Base-by-base conservation (phyloP, 306 rosid species). In the Cyclanthera cordifolia region DNA sequence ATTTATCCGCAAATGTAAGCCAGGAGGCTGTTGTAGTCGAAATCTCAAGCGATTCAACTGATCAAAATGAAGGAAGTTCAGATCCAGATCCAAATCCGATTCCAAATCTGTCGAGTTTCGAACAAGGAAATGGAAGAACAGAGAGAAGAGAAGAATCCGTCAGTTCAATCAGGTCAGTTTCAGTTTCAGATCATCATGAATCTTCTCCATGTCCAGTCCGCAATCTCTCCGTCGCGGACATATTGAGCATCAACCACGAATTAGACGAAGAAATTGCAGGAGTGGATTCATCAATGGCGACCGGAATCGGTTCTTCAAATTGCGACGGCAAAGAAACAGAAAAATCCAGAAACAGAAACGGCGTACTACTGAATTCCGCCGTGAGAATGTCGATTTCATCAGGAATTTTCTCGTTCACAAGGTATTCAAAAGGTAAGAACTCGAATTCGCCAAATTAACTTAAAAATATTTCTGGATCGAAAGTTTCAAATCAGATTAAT, bases 311-410 rank as follows among this genome's bases (percentile, higher is more conserved):
- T 3, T 14, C 53, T 6, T 65, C 70, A 8, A 24, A 23, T 4
- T 37, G 23, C 51, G 16, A 15, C 37, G 53, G 15, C 3, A 65
- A 65, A 69, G 71, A 69, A 28, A 47, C 46, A 16, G 65, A 73
- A 37, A 75, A 75, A 69, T 45, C 16, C 17, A 47, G 56, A 25
- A 49, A 76, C 6, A 53, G 65, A 55, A 63, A 71, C 21, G 81
- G 77, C 24, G 78, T 74, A 48, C 43, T 74, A 48, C 43, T 75
- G 19, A 3, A 32, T 32, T 34, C 41, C 80, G 74, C 52, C 21
- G 43, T 82, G 79, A 83, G 57, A 72, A 78, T 83, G 72, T 82
- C 83, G 2, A 75, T 58, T 70, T 77, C 82, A 37, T 71, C 80
- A 6, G 84, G 85, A 30, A 75, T 84, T 65, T 75, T 82, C 39